These are phyloP conservation scores for Paxillus involutus DNA, from an alignment of 768 basidiomycete species.

Conservation along the genomic window DNA sequence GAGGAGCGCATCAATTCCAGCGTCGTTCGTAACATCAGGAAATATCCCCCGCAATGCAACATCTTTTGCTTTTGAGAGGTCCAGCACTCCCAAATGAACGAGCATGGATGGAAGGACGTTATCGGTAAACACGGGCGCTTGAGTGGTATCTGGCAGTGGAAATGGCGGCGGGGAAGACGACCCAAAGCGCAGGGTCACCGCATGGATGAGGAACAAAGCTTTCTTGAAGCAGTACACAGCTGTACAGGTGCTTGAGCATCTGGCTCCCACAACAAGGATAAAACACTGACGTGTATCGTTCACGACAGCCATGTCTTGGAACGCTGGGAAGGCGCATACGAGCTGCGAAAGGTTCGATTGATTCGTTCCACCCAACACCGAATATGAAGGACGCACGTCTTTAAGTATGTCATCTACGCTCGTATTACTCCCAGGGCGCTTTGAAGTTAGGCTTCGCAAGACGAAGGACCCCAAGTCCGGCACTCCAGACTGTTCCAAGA, in stretches of 20 bases:
- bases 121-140: slow-evolving; percentile 72
- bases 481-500: slow-evolving; percentile 61
- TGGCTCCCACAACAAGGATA: slow-evolving; percentile 5
- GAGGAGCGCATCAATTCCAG: slow-evolving; percentile 42
- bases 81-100: slow-evolving; percentile 72
- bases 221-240: slow-evolving; percentile 92
- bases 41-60: slow-evolving; percentile 48
- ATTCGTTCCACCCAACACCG: slow-evolving; percentile 4
- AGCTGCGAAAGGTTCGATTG: slow-evolving; percentile 44
- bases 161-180: slow-evolving; percentile 52
- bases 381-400: slow-evolving; percentile 44
- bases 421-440: slow-evolving; percentile 28
- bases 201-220: slow-evolving; percentile 78
- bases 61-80: slow-evolving; percentile 49
- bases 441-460: slow-evolving; percentile 57
- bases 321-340: slow-evolving; percentile 75
- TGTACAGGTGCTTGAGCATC: slow-evolving; percentile 24
- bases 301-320: slow-evolving; percentile 73
- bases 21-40: slow-evolving; percentile 41
- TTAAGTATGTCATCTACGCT: slow-evolving; percentile 62
- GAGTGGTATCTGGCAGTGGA: slow-evolving; percentile 57
- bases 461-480: slow-evolving; percentile 75
- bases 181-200: slow-evolving; percentile 66
- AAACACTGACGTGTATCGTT: slow-evolving; percentile 53
- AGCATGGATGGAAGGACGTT: slow-evolving; percentile 85